Evolutionary conservation across 805 yeast species (phyloP).

Genomic region (Yamadazyma tumulicola): DNA sequence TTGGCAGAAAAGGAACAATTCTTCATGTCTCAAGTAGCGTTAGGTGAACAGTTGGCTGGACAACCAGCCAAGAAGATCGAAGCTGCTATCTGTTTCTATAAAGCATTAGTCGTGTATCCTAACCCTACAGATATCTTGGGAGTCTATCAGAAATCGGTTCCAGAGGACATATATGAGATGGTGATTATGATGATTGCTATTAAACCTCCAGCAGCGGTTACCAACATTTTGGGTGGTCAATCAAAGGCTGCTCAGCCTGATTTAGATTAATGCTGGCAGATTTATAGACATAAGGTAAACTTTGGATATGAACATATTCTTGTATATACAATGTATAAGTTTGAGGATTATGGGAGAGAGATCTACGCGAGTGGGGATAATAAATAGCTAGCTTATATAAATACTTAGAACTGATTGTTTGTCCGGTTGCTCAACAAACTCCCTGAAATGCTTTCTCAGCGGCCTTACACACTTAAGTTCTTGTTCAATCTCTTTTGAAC

Average conservation of each 20-base stretch:
- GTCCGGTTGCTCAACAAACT: too few species aligned
- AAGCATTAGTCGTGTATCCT: conserved; percentile 90
- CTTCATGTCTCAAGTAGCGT: conserved; percentile 79
- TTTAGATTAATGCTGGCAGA: conserved; percentile 6
- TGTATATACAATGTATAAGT: conserved; percentile 2
- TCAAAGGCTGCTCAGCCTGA: conserved; percentile 24
- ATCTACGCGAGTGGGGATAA: too few species aligned
- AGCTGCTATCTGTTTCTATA: conserved; percentile 88
- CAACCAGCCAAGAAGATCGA: conserved; percentile 66
- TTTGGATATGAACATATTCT: too few species aligned
- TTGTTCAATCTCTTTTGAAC: conserved; percentile 64
- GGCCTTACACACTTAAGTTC: conserved; percentile 21
- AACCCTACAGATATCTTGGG: conserved; percentile 89
- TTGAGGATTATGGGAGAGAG: too few species aligned
- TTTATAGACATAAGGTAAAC: too few species aligned
- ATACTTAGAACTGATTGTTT: too few species aligned
- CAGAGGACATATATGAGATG: conserved; percentile 76
- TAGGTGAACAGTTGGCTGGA: conserved; percentile 78
- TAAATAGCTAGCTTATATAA: too few species aligned
- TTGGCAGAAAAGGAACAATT: conserved; percentile 67
- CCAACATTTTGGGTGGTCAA: conserved; percentile 51
- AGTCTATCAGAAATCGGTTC: conserved; percentile 85
- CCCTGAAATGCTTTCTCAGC: too few species aligned
- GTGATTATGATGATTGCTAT: conserved; percentile 87
- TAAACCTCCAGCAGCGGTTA: conserved; percentile 80